Conservation (phyloP, 805 yeast species). For the Cyberlindnera petersonii region DNA sequence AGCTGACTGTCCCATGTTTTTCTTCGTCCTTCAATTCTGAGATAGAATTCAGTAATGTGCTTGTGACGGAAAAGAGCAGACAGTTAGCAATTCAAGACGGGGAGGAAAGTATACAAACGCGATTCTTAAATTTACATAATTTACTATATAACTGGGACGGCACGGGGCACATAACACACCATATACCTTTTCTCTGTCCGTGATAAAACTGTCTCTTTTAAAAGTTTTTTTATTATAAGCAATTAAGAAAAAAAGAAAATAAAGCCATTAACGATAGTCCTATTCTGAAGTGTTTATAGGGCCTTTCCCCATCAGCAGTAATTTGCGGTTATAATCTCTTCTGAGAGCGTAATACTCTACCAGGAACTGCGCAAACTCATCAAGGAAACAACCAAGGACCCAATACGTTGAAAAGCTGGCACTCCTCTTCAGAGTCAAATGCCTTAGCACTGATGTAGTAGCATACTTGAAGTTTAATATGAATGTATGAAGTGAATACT, state of each 20-base stretch:
- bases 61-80: too few relatives aligned
- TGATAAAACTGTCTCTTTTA: too few relatives aligned
- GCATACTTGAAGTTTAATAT: slow-evolving; percentile 16
- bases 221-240: too few relatives aligned
- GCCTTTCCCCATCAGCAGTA: too few relatives aligned
- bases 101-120: background rate
- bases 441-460: slow-evolving; percentile 15
- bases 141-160: background rate
- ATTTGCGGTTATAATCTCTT: too few relatives aligned
- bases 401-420: slow-evolving; percentile 20
- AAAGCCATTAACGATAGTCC: too few relatives aligned
- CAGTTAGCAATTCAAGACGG: background rate
- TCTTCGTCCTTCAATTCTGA: too few relatives aligned
- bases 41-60: too few relatives aligned
- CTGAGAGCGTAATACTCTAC: slow-evolving; percentile 17
- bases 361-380: slow-evolving; percentile 19
- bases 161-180: slow-evolving; percentile 3
- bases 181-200: too few relatives aligned
- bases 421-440: slow-evolving; percentile 10
- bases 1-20: slow-evolving; percentile 24
- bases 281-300: too few relatives aligned
- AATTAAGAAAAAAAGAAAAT: too few relatives aligned
- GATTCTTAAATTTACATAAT: background rate
- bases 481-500: slow-evolving; percentile 5
- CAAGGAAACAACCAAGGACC: slow-evolving; percentile 21